Percentiles rank a stretch among this genome's conserved stretches.
These are phyloP conservation scores for Pogostemon cablin DNA, from an alignment of 257 asterid species.

Conservation along the genomic window DNA sequence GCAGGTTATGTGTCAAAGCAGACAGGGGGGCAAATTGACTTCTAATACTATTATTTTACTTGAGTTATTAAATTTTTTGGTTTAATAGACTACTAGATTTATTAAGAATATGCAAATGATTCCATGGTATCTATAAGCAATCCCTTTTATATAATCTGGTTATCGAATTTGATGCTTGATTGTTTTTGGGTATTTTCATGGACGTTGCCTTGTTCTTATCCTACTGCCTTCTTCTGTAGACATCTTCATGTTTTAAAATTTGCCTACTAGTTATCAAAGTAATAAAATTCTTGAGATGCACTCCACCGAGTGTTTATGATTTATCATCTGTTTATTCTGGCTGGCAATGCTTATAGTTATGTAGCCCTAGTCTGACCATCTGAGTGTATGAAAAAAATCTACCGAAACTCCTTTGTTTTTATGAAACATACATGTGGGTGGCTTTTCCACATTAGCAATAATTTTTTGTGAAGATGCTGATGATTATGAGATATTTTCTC, in stretches of 20 bases:
- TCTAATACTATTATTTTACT: conserved; percentile 47
- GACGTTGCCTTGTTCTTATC: conserved; percentile 42
- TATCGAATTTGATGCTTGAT: conserved; percentile 12
- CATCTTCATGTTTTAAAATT: background rate
- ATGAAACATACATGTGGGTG: too few relatives aligned
- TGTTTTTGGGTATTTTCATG: conserved; percentile 53
- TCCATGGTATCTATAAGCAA: conserved; percentile 13
- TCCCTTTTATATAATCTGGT: conserved; percentile 13
- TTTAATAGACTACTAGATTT: conserved; percentile 17
- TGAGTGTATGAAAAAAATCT: background rate
- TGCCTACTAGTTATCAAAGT: conserved; percentile 16
- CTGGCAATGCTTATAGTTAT: background rate
- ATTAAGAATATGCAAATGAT: conserved; percentile 20
- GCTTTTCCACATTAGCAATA: too few relatives aligned
- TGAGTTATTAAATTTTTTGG: conserved; percentile 48
- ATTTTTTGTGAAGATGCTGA: too few relatives aligned
- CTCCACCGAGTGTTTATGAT: background rate
- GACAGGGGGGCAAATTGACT: conserved; percentile 60
- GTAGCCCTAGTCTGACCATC: background rate
- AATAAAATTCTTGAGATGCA: conserved; percentile 17
- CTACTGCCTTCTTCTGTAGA: background rate
- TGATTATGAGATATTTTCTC: too few relatives aligned
- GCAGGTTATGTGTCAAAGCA: conserved; percentile 72
- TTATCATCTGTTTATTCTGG: conserved; percentile 6
- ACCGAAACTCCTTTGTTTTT: too few relatives aligned